Evolutionary conservation across 495 filamentous ascomycete species (phyloP).

Genomic region (Trichoderma orchidacearum): DNA sequence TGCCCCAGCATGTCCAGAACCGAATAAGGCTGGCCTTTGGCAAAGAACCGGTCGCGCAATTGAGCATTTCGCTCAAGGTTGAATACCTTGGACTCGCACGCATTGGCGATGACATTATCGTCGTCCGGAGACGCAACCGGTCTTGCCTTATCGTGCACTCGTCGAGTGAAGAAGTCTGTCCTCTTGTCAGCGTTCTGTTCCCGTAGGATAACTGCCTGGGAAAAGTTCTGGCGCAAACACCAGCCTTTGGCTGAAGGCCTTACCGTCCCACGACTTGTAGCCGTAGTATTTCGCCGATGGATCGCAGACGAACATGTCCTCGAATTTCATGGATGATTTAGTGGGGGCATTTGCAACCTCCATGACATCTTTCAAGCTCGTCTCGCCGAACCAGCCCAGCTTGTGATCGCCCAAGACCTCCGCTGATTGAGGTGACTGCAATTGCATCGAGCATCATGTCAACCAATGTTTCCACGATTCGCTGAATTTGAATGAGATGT

Average conservation of each 20-base stretch:
- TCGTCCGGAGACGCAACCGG: constrained; percentile 43
- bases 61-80: constrained; percentile 24
- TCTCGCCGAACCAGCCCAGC: constrained; percentile 49
- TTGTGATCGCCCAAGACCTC: constrained; percentile 35
- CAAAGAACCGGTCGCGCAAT: constrained; percentile 47
- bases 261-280: constrained; percentile 56
- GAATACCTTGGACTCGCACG: constrained; percentile 51
- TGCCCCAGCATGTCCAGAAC: constrained; percentile 47
- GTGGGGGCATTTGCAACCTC: constrained; percentile 30
- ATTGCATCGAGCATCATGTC: background rate
- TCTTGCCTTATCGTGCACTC: constrained; percentile 37
- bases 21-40: constrained; percentile 55
- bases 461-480: background rate
- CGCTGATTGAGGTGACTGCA: constrained; percentile 38
- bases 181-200: background rate
- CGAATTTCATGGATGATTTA: constrained; percentile 31
- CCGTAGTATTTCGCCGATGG: constrained; percentile 37
- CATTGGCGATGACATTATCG: constrained; percentile 44
- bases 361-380: constrained; percentile 28
- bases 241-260: too few species aligned
- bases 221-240: too few species aligned
- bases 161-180: constrained; percentile 55
- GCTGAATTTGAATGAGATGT: background rate
- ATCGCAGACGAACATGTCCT: constrained; percentile 39
- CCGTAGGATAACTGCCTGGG: too few species aligned